Evolutionary conservation across 106 monocot species (phyloP).

Genomic region (Cymbidium sinense): DNA sequence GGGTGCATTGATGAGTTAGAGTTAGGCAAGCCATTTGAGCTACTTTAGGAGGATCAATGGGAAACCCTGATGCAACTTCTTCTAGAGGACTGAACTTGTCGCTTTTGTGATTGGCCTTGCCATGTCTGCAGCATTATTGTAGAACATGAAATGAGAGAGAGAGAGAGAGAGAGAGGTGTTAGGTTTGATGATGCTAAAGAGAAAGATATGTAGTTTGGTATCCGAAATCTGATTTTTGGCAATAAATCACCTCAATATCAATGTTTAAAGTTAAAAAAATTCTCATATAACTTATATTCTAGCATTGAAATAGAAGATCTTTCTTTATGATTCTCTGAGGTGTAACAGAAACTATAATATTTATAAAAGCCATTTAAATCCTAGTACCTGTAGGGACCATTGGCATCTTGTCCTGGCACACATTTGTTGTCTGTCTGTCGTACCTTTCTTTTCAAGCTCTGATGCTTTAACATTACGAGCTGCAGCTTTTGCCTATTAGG

Average conservation of each 20-base stretch:
- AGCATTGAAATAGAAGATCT: not conserved
- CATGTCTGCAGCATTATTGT: conserved; percentile 17
- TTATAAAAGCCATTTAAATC: not conserved
- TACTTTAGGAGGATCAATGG: conserved; percentile 23
- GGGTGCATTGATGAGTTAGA: conserved; percentile 21
- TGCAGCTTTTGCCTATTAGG: conserved; percentile 41
- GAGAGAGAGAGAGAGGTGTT: not conserved
- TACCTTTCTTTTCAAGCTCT: conserved; percentile 20
- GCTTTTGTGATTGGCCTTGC: conserved; percentile 21
- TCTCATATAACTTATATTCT: not conserved
- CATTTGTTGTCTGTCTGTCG: conserved; percentile 14
- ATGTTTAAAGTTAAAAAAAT: not conserved
- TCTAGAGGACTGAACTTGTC: conserved; percentile 39
- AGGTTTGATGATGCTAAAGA: not conserved
- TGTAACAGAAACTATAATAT: not conserved
- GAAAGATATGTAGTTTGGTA: not conserved
- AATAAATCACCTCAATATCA: not conserved
- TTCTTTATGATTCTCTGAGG: not conserved
- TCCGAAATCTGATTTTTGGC: not conserved
- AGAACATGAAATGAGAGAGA: not conserved
- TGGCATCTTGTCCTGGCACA: conserved; percentile 13
- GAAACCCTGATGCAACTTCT: conserved; percentile 25
- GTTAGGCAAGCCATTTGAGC: conserved; percentile 15
- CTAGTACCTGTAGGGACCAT: conserved; percentile 21
- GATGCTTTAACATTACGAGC: conserved; percentile 20